Percentiles rank a stretch among this genome's conserved stretches.
Evolutionary conservation across 805 yeast species (phyloP).

Genomic region (Millerozyma miso): DNA sequence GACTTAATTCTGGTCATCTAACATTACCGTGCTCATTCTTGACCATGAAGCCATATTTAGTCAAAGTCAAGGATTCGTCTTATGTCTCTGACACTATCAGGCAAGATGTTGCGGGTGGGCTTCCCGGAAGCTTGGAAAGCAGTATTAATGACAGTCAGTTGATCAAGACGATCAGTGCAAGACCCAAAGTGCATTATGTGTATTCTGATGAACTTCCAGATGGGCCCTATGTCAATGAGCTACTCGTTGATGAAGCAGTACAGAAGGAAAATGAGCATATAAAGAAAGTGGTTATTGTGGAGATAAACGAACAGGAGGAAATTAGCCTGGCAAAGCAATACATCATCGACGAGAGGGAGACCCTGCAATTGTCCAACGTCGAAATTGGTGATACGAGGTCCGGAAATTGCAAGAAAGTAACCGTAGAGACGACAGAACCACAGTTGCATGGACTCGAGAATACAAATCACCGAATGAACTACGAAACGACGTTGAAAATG

Average conservation of each 20-base stretch:
- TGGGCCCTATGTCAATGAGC: not conserved
- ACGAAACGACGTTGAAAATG: not conserved
- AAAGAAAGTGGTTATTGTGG: conserved; percentile 1
- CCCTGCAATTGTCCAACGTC: not conserved
- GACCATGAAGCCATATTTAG: conserved; percentile 3
- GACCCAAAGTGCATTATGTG: conserved; percentile 1
- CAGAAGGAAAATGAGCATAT: conserved; percentile 1
- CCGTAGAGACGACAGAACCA: conserved; percentile 1
- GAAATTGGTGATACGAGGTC: not conserved
- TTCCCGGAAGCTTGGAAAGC: conserved; percentile 2
- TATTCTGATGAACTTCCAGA: not conserved
- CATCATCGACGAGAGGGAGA: not conserved
- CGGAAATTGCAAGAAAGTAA: not conserved
- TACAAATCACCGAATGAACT: not conserved
- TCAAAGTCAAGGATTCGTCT: not conserved
- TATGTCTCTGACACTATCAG: conserved; percentile 1
- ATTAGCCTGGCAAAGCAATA: not conserved
- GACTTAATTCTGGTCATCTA: too few species aligned
- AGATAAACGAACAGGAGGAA: not conserved
- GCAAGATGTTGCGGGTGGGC: not conserved
- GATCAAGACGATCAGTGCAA: not conserved
- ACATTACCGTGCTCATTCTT: too few species aligned
- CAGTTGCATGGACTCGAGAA: conserved; percentile 1
- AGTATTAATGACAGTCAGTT: conserved; percentile 2
- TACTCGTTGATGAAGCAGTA: not conserved